Base-by-base conservation (phyloP, 768 basidiomycete genomes). In the Amanita subjunquillea region DNA sequence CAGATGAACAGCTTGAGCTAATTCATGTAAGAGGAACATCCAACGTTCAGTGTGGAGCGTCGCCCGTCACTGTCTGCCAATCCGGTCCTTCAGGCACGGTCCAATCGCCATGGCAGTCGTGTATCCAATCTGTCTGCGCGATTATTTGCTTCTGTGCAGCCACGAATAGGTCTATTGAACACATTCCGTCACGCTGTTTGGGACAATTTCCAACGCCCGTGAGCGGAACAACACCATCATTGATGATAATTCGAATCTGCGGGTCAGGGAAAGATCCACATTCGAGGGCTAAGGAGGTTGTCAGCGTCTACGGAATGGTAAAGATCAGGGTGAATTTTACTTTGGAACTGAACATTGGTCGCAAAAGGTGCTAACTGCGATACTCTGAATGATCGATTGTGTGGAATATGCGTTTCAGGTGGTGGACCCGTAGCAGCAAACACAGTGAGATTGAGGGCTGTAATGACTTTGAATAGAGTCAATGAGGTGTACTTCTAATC, bases 331-430 rank as follows among this genome's bases (percentile, higher is more conserved):
- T 54, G 17, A 47, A 7, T 12, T 76, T 52, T 67, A 91, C 89
- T 72, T 68, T 95, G 92, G 74, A 94, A 85, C 61, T 91, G 88
- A 20, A 94, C 64, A 60, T 94, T 94, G 25, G 91, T 87, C 0
- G 83, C 85, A 65, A 96, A 96, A 0, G 92, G 91, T 17, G 87
- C 83, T 37, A 92, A 72, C 56, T 91, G 79, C 4, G 90, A 77
- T 0, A 80, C 74, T 59, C 78, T 82, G 73, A 90, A 95, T 0
- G 84, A 73, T 12, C 79, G 74, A 45, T 84, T 68, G 6, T 64
- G 56, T 0, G 80, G 83, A 23, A 92, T 83, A 59, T 88, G 85
- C 51, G 83, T 81, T 7, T 76, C 73, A 0, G 89, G 87, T 8
- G 92, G 69, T 0, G 91, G 88, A 0, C 91, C 92, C n/a, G 66